A percentile compares a stretch with the other conserved stretches of the same genome.
These are phyloP conservation scores for Actinomortierella wolfii DNA, from an alignment of 371 early-diverging fungal genomes.

Conservation along the genomic window DNA sequence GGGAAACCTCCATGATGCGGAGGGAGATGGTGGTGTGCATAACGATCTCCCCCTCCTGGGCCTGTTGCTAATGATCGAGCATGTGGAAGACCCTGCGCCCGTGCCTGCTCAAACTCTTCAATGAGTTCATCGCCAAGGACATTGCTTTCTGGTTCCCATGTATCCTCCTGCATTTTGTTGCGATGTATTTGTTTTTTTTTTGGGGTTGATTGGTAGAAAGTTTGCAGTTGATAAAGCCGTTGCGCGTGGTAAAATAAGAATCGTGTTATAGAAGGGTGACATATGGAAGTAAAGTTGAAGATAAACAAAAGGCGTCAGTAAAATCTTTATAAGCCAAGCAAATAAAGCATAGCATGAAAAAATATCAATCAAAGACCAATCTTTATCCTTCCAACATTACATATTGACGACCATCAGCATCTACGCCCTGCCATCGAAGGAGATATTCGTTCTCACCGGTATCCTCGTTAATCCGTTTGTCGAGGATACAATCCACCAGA, in stretches of 20 bases:
- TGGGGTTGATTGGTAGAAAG: too few relatives aligned
- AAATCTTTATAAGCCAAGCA: too few relatives aligned
- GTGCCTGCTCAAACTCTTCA: conserved; percentile 32
- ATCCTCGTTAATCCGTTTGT: conserved; percentile 24
- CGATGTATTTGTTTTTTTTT: background rate
- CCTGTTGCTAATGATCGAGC: conserved; percentile 6
- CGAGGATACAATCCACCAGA: conserved; percentile 37
- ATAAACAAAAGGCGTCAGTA: too few relatives aligned
- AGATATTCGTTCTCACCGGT: conserved; percentile 31
- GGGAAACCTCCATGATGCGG: background rate
- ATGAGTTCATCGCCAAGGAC: conserved; percentile 37
- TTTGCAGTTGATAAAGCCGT: too few relatives aligned
- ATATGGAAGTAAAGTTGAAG: too few relatives aligned
- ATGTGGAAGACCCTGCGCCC: conserved; percentile 10
- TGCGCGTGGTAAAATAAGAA: too few relatives aligned
- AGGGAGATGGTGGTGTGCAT: background rate
- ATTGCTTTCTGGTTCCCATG: conserved; percentile 43
- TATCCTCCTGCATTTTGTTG: conserved; percentile 24
- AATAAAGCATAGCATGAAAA: too few relatives aligned
- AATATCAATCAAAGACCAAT: too few relatives aligned
- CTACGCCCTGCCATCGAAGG: conserved; percentile 37
- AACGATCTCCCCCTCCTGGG: conserved; percentile 4
- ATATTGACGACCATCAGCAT: conserved; percentile 17
- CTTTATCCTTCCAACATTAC: too few relatives aligned
- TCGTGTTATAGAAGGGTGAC: too few relatives aligned